Evolutionary conservation across 2,329 filamentous ascomycete genomes (phyloP).

Genomic region (Exserohilum rostratum): DNA sequence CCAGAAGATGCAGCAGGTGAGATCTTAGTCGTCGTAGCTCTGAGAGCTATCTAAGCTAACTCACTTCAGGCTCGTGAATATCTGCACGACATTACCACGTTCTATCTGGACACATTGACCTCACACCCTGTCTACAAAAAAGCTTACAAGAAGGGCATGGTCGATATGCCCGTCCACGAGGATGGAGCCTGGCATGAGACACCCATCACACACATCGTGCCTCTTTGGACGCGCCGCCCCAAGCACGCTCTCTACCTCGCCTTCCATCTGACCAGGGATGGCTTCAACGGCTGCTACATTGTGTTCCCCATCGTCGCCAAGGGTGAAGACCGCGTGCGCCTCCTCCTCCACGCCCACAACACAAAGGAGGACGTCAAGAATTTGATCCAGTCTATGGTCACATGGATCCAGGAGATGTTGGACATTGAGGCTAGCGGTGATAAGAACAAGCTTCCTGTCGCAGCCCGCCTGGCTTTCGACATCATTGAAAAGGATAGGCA

Average conservation of each 20-base stretch:
- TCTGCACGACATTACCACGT: background rate
- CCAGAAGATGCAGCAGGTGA: constrained; percentile 9
- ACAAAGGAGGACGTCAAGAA: constrained; percentile 49
- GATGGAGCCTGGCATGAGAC: constrained; percentile 1
- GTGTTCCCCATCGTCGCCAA: constrained; percentile 12
- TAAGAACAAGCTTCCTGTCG: background rate
- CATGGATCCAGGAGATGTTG: constrained; percentile 38
- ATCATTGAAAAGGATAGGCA: background rate
- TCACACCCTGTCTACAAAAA: constrained; percentile 7
- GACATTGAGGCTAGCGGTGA: constrained; percentile 13
- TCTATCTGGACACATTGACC: background rate
- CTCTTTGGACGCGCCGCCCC: constrained; percentile 3
- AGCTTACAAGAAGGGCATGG: constrained; percentile 9
- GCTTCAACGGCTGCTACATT: constrained; percentile 1
- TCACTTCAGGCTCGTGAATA: background rate
- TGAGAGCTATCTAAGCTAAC: background rate
- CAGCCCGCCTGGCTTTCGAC: background rate
- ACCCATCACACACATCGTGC: constrained; percentile 12
- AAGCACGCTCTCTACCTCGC: constrained; percentile 8
- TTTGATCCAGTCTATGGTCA: constrained; percentile 29
- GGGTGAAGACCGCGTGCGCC: background rate
- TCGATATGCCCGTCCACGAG: constrained; percentile 13
- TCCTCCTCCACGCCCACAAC: constrained; percentile 54
- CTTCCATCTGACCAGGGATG: constrained; percentile 38
- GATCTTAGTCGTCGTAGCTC: background rate